These are phyloP conservation scores for Pichia sp. DNA, from an alignment of 1,139 yeast genomes.

Conservation along the genomic window DNA sequence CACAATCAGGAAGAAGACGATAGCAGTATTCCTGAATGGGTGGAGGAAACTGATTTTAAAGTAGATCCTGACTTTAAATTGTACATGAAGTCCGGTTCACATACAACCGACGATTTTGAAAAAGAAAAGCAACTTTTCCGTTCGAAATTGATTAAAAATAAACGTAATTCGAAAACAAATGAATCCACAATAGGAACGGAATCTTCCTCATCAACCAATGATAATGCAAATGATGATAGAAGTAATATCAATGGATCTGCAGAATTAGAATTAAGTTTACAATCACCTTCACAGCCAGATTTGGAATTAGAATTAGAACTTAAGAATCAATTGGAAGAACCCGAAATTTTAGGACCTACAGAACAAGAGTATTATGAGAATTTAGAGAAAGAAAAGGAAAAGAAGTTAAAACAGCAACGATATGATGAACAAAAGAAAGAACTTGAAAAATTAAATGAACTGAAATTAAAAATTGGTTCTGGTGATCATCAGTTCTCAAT, in stretches of 20 bases:
- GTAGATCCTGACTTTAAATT: conserved; percentile 25
- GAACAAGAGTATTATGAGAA: conserved; percentile 13
- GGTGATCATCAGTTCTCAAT: conserved; percentile 14
- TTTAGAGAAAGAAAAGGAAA: conserved; percentile 5
- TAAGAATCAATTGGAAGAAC: conserved; percentile 14
- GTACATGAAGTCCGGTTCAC: conserved; percentile 22
- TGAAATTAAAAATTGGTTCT: conserved; percentile 1
- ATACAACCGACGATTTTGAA: conserved; percentile 27
- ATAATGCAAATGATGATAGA: background rate
- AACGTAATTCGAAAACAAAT: background rate
- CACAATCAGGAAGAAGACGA: conserved; percentile 11
- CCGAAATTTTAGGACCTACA: conserved; percentile 18
- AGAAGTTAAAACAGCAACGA: background rate
- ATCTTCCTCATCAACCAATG: background rate
- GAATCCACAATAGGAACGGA: background rate
- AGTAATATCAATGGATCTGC: background rate
- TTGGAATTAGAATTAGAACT: conserved; percentile 7
- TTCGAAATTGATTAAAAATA: conserved; percentile 6
- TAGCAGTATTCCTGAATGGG: conserved; percentile 28
- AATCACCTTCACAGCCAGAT: background rate
- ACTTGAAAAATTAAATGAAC: background rate
- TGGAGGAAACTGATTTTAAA: conserved; percentile 28
- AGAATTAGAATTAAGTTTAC: background rate
- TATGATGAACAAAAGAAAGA: background rate
- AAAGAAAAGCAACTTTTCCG: conserved; percentile 23